Base-by-base conservation (phyloP, 1,284 basidiomycete species). In the Ceratobasidium papillatum region DNA sequence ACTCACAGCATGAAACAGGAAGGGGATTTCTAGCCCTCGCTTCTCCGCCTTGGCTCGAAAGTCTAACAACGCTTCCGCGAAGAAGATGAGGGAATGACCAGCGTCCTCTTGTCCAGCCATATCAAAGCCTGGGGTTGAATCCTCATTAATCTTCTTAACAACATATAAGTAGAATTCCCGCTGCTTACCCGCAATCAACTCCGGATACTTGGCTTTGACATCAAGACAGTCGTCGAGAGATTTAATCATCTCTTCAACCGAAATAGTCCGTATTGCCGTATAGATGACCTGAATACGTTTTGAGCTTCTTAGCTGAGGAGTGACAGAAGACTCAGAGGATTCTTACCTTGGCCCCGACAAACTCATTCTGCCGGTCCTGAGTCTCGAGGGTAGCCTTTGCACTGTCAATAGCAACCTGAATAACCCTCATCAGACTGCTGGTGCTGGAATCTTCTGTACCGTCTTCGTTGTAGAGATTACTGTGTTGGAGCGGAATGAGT, bases 91-190 rank as follows among this genome's bases (percentile, higher is more conserved):
- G 19, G 92, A 90, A 27, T 84, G 83, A 17, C 89, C 79, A 1
- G 83, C 82, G 78, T 94, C 90, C 78, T 94, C 92, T 76, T 91
- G 86, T 5, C 92, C 93, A 12, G 94, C 93, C 22, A 94, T 85
- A 82, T 94, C 93, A 78, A 94, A 94, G 0, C 92, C 91, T 91
- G 72, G 3, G 19, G 36, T 32, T 32, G 11, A 12, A 34, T 30
- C 32, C 30, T 30, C n/a, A n/a, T n/a, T n/a, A n/a, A n/a, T n/a
- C n/a, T n/a, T n/a, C n/a, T n/a, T n/a, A n/a, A n/a, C n/a, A 41
- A 14, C 7, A 5, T 41, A n/a, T 9, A 4, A 47, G 17, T 17
- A 1, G 27, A 54, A 11, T 5, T 32, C 5, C 11, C 8, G 14
- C 9, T 61, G 41, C 52, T 52, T 61, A 88, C 90, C 91, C 34